Conservation (phyloP, 257 asterid genomes). For the Nicotiana obtusifolia region DNA sequence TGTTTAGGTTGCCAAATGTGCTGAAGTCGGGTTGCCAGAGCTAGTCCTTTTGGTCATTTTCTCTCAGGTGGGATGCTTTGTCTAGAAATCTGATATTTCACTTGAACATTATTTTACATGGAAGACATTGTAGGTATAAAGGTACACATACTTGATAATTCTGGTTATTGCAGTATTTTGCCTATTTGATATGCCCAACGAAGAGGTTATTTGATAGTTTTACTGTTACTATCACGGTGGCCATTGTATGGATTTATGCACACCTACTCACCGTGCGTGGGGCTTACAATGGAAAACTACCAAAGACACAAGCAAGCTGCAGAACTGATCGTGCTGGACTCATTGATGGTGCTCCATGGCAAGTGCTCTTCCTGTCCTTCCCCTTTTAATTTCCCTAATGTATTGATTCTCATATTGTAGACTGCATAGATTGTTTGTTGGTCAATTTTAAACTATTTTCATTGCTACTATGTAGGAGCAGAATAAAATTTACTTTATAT, state of each 20-base stretch:
- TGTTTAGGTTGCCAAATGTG: slow-evolving; percentile 65
- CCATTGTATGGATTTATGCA: slow-evolving; percentile 84
- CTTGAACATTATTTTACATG: not conserved
- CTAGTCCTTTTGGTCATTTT: slow-evolving; percentile 48
- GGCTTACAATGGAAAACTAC: slow-evolving; percentile 68
- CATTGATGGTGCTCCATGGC: slow-evolving; percentile 82
- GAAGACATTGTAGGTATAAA: not conserved
- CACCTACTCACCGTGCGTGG: slow-evolving; percentile 87
- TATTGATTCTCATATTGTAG: not conserved
- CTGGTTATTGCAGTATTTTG: slow-evolving; percentile 50
- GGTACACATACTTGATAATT: not conserved
- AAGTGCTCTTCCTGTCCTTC: not conserved
- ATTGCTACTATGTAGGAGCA: not conserved
- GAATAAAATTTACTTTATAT: not conserved
- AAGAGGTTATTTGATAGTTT: slow-evolving; percentile 68
- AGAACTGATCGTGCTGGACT: slow-evolving; percentile 92
- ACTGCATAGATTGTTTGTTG: not conserved
- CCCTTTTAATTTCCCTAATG: not conserved
- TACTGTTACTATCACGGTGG: slow-evolving; percentile 72
- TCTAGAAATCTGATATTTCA: not conserved
- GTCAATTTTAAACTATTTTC: not conserved
- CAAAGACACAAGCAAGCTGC: slow-evolving; percentile 81
- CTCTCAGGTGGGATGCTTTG: slow-evolving; percentile 47
- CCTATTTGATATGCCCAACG: slow-evolving; percentile 49
- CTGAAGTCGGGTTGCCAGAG: slow-evolving; percentile 68